A percentile compares a stretch with the other conserved stretches of the same genome.
phyloP scores from a whole-genome alignment of 306 rosid genomes.

The Rosa persica region DNA sequence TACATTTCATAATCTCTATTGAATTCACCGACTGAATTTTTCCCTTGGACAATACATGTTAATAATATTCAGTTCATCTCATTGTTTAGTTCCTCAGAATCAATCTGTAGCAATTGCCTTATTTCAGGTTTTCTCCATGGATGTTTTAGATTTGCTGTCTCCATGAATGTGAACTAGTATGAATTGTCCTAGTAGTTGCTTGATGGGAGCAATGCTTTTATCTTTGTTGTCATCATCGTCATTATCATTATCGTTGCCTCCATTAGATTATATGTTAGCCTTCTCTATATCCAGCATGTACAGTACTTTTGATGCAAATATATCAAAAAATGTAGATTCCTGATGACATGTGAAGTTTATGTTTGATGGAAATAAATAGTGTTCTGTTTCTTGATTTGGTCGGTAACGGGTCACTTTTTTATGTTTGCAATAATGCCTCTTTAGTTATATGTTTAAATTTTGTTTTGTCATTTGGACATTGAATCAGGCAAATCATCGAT shows the following conservation, averaged over 20 bases:
- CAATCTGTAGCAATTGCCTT: not conserved
- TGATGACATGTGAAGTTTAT: no score
- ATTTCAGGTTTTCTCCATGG: not conserved
- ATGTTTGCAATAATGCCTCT: not conserved
- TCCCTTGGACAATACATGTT: not conserved
- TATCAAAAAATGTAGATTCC: no score
- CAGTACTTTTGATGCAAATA: no score
- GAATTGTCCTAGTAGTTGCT: not conserved
- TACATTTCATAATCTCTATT: not conserved
- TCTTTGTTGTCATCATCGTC: no score
- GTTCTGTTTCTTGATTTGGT: not conserved
- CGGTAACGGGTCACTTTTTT: not conserved
- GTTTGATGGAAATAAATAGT: not conserved
- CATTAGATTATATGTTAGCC: no score
- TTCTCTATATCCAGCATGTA: no score
- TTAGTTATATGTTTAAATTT: not conserved
- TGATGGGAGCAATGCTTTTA: no score
- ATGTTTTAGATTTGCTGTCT: not conserved
- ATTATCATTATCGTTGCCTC: no score
- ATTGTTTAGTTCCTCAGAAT: not conserved
- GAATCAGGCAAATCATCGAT: slow-evolving; percentile 63
- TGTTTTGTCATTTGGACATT: not conserved
- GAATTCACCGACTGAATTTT: not conserved
- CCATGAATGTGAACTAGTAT: not conserved
- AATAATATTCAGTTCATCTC: not conserved